Base-by-base conservation (phyloP, 2,329 filamentous ascomycete species). In the Penicillium sp. region DNA sequence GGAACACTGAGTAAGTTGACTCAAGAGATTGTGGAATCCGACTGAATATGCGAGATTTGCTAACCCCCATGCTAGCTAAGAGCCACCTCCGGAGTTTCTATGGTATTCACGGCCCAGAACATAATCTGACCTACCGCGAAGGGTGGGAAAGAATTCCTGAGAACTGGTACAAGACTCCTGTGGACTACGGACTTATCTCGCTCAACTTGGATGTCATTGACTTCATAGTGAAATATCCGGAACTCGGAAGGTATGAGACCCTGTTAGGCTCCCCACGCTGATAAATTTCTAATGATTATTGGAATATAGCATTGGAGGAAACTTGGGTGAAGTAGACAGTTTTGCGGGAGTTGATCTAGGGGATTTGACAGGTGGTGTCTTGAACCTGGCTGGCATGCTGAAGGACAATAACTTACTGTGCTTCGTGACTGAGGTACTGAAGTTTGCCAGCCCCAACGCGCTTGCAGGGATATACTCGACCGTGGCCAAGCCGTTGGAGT, bases 61-160 rank as follows among this genome's bases (percentile, higher is more conserved):
- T 53, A 24, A 57, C 55, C 55, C 24, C 21, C 46, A 17, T 29
- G 38, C 17, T 54, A 74, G 63, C 61, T 52, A 67, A 72, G 66
- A 59, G 69, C 1, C 65, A 66, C 1, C 64, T 79, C 45, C 70
- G 68, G 46, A 70, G 64, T 53, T 78, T 79, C 61, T 78, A 70
- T 53, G 74, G 63, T 10, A 70, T 79, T 13, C 67, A 70, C 10
- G 69, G 70, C 21, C 64, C 68, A 5, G 64, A 72, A 6, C 69
- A 67, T 8, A 65, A 69, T 35, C 58, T 75, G 34, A 68, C 66
- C 4, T 73, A 77, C 54, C 70, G 69, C 8, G 57, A 68, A 22
- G 77, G 77, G n/a, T 71, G 72, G 57, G 76, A 79, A 55, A 67
- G 70, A 3, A 76, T 79, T 37, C 77, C 77, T 0, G 67, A 72